Evolutionary conservation across 83 land plant species (phyloP), one percentile per base, ranked within the genome.

Genomic region (Picea abies): DNA sequence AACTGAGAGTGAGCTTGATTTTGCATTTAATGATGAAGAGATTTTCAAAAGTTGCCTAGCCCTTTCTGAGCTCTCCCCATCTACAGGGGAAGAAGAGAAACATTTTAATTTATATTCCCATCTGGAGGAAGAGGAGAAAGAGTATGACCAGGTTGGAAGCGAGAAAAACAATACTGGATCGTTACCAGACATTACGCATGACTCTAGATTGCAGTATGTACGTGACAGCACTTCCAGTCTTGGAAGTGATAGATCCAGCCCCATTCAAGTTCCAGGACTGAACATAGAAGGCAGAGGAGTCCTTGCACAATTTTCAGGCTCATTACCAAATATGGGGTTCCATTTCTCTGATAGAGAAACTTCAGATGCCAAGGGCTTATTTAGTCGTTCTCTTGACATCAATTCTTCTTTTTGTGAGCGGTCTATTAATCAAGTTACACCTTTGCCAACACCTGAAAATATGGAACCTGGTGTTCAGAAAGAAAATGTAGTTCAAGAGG

Each of bases 11-110:
- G 76, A 71, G 20, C 6, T 71, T 71, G 76, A 71, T 52, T 32
- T 71, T 32, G 0, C 9, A 17, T 71, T 71, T 41, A 71, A 41
- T 39, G 76, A 71, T 41, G 76, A 64, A 23, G 89, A 91, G 19
- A 63, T 81, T 69, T 87, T 86, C 75, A 85, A 79, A 79, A 91
- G 90, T 78, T 88, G 89, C 64, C 70, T 88, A 85, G 93, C 84
- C 76, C 84, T 88, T 70, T 29, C 82, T n/a, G 86, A 87, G 52
- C 87, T 88, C 12, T 75, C 80, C 10, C 23, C 41, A 15, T 66
- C 80, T 2, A 35, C 22, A 69, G 83, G 39, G 39, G 61, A 73
- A 63, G 82, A 67, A 12, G 67, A 81, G 79, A 15, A 17, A 22
- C 70, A 80, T 25, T 26, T 63, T 49, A 15, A 22, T 70, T 67